Evolutionary conservation across 441 rosid genomes (phyloP).

Genomic region (Populus hybrid): DNA sequence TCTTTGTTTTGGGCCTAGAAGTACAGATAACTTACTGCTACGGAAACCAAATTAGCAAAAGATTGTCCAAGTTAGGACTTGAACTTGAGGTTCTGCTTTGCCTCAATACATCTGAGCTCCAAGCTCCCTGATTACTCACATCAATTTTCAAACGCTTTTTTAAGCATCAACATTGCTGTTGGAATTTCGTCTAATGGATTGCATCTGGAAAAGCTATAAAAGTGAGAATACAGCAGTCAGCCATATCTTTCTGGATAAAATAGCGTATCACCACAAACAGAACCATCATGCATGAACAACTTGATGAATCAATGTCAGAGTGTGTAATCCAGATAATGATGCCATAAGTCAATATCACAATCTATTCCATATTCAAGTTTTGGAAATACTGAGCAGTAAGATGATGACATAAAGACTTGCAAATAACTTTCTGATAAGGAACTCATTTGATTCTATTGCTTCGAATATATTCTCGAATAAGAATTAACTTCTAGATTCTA

Average conservation of each 20-base stretch:
- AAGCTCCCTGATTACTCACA: too few species aligned
- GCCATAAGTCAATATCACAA: not conserved
- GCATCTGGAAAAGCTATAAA: slow-evolving; percentile 7
- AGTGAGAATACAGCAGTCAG: not conserved
- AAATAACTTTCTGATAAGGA: not conserved
- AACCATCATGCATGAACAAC: not conserved
- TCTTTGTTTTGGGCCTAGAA: not conserved
- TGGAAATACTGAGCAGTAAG: not conserved
- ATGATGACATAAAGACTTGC: not conserved
- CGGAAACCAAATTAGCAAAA: not conserved
- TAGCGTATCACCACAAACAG: not conserved
- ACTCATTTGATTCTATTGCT: too few species aligned
- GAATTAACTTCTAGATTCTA: not conserved
- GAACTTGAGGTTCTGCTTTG: too few species aligned
- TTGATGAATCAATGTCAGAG: not conserved
- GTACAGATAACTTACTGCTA: not conserved
- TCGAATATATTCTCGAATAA: not conserved
- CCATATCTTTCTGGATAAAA: not conserved
- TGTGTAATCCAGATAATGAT: not conserved
- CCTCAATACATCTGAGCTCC: too few species aligned
- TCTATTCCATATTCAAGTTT: not conserved
- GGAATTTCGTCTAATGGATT: slow-evolving; percentile 2
- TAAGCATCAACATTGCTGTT: not conserved
- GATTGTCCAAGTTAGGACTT: not conserved
- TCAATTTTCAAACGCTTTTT: not conserved